A percentile compares a stretch with the other conserved stretches of the same genome.
Conservation (phyloP, 768 basidiomycete genomes). For the Auriculariales sp. region DNA sequence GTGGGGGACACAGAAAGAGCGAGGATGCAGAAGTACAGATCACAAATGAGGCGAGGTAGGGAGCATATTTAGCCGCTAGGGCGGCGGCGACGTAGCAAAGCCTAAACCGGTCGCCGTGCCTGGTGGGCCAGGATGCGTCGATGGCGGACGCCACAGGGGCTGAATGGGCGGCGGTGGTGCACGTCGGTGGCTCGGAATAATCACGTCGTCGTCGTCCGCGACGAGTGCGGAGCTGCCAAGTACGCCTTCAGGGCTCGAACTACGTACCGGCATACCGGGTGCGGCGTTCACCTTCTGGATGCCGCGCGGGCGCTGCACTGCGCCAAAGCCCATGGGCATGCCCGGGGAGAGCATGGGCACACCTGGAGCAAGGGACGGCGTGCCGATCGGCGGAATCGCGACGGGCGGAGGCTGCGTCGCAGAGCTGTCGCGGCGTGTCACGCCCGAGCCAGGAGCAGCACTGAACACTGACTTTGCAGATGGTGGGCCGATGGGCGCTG, state of each 20-base stretch:
- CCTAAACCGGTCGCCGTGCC: no score
- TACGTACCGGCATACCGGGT: conserved; percentile 35
- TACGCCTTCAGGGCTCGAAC: conserved; percentile 44
- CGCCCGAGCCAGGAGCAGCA: neutral
- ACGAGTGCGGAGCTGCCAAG: conserved; percentile 67
- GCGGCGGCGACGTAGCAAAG: neutral
- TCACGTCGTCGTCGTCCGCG: conserved; percentile 70
- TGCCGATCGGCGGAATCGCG: neutral
- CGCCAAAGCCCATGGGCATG: conserved; percentile 18
- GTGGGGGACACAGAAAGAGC: no score
- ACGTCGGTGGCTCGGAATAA: conserved; percentile 28
- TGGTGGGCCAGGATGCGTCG: neutral
- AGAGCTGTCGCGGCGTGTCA: neutral
- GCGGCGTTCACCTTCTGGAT: conserved; percentile 19
- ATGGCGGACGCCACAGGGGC: neutral
- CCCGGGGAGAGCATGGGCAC: conserved; percentile 9
- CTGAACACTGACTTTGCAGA: neutral
- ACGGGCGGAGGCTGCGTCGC: neutral
- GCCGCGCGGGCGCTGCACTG: conserved; percentile 1
- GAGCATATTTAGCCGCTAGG: no score
- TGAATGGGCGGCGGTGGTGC: conserved; percentile 14
- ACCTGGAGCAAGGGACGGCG: neutral
- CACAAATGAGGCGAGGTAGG: no score
- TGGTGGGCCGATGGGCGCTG: conserved; percentile 3
- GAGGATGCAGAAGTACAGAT: no score